Evolutionary conservation across 805 yeast species (phyloP).

Genomic region (Metschnikowia similis): DNA sequence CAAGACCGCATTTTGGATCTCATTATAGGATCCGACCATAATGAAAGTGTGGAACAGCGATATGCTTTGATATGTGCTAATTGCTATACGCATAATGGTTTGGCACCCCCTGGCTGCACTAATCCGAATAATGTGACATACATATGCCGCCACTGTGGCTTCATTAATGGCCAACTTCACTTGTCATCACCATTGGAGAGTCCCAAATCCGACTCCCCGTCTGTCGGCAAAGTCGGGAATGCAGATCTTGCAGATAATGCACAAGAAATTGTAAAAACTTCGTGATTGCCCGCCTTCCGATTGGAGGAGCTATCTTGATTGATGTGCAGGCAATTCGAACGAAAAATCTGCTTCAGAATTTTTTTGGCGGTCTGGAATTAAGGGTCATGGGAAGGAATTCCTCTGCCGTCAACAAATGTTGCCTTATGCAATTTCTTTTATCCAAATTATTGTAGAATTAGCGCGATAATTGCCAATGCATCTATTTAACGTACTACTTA

Average conservation of each 20-base stretch:
- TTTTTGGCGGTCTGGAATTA: background rate
- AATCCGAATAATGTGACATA: slow-evolving; percentile 50
- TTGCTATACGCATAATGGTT: slow-evolving; percentile 73
- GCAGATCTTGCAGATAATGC: background rate
- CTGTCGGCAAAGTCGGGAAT: background rate
- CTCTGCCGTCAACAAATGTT: background rate
- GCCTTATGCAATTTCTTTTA: background rate
- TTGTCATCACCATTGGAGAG: background rate
- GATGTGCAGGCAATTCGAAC: too few relatives aligned
- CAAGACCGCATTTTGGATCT: slow-evolving; percentile 38
- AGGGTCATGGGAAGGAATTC: background rate
- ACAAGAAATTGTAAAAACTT: background rate
- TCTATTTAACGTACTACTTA: slow-evolving; percentile 13
- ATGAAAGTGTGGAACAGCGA: slow-evolving; percentile 56
- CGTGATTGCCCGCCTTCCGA: background rate
- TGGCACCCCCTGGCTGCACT: slow-evolving; percentile 66
- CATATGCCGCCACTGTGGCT: slow-evolving; percentile 64
- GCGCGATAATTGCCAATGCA: background rate
- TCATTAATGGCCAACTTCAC: slow-evolving; percentile 26
- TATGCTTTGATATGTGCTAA: slow-evolving; percentile 67
- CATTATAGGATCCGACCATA: slow-evolving; percentile 52
- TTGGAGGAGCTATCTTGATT: background rate
- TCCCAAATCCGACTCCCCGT: background rate
- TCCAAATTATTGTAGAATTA: background rate
- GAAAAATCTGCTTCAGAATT: too few relatives aligned